Evolutionary conservation across 495 filamentous ascomycete species (phyloP).

Genomic region (Penicillium mononematosum): DNA sequence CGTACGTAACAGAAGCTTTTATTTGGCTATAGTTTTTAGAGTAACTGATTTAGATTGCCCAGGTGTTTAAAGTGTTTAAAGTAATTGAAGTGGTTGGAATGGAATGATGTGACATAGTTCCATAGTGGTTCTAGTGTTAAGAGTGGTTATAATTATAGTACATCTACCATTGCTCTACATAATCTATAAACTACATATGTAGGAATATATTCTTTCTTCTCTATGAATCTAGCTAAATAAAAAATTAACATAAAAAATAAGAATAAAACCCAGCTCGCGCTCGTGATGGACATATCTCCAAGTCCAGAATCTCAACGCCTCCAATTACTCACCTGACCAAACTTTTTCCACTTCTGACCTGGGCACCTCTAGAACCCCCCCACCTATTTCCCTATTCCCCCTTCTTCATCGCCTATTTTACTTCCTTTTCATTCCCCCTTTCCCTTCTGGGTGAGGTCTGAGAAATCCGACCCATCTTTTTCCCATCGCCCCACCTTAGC

Average conservation of each 20-base stretch:
- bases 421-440: background rate
- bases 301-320: background rate
- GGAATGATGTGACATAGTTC: background rate
- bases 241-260: background rate
- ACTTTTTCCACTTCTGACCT: background rate
- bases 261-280: background rate
- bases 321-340: slow-evolving; percentile 5
- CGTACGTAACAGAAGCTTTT: slow-evolving; percentile 3
- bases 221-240: background rate
- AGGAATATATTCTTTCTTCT: background rate
- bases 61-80: background rate
- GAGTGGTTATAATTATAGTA: background rate
- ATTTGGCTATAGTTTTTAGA: background rate
- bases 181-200: too few species aligned
- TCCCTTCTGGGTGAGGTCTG: slow-evolving; percentile 4
- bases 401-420: slow-evolving; percentile 10
- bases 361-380: slow-evolving; percentile 1
- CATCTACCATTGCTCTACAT: background rate
- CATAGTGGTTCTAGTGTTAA: background rate
- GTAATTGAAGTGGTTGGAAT: background rate
- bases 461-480: slow-evolving; percentile 18
- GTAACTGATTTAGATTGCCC: background rate
- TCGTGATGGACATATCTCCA: background rate
- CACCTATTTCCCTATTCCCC: background rate
- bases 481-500: slow-evolving; percentile 39